Base-by-base conservation (phyloP, 371 early-diverging fungal species). In the Mucor mucedo region DNA sequence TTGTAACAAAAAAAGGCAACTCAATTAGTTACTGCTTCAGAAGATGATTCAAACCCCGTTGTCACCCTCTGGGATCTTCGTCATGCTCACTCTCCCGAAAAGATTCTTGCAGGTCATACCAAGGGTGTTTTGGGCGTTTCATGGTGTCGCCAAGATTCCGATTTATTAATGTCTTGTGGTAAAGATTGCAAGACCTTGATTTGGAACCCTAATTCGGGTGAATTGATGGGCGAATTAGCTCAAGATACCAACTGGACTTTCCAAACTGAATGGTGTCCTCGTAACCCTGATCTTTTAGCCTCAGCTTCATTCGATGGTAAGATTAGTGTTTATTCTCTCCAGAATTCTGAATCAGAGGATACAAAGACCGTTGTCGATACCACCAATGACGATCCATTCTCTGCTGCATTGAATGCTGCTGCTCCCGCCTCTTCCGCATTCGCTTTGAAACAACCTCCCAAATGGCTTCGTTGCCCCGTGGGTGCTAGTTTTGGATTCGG, bases 401-500 rank as follows among this genome's bases (percentile, higher is more conserved):
- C 61, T 42, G 61, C 52, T 49, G 74, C 74, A 4, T 28, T 70
- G 59, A 70, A 70, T 2, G 70, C 70, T 32, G 55, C 72, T 38
- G 49, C 66, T 16, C 56, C 72, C 16, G 68, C 78, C 7, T 49
- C 65, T 13, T 55, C 70, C 3, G 66, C 69, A 0, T 81, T 81
- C 38, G 49, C 76, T 2, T 84, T 98, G 27, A 91, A 89, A 60
- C 87, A 91, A 30, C 93, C 98, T 45, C 98, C 99, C 35, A 95
- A 94, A 79, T 98, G 99, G 99, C 87, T 96, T 27, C 88, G 94
- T 40, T 85, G 96, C 5, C 97, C 97, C 14, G 90, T 88, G 0
- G 95, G 97, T 13, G 95, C 91, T 4, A 80, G 89, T 0, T 99
- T 93, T 82, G 93, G 93, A 8, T 97, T 95, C 66, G 95, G 97